Evolutionary conservation across 495 filamentous ascomycete species (phyloP).

Genomic region (Aspergillus homomorphus): DNA sequence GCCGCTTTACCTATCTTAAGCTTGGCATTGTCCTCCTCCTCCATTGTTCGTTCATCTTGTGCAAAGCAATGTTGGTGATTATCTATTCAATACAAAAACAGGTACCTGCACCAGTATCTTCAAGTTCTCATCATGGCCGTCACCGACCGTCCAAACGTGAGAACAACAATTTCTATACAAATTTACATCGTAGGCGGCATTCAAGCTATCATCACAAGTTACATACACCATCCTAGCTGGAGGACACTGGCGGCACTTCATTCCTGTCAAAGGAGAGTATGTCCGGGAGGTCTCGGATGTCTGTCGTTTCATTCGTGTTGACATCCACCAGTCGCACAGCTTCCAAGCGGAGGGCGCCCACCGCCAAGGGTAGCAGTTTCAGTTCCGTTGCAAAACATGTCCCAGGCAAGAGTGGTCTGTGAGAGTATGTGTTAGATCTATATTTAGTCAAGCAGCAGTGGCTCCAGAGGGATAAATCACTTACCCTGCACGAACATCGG

Average conservation of each 20-base stretch:
- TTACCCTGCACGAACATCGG: constrained; percentile 79
- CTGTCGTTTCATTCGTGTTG: constrained; percentile 73
- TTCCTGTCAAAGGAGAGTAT: constrained; percentile 55
- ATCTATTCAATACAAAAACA: neutral
- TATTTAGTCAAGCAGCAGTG: neutral
- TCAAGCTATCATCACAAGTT: neutral
- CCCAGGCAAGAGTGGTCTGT: constrained; percentile 64
- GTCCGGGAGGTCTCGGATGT: constrained; percentile 76
- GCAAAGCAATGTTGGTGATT: neutral
- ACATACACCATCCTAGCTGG: neutral
- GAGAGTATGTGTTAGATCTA: constrained; percentile 11
- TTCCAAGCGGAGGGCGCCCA: constrained; percentile 74
- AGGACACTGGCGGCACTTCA: constrained; percentile 2
- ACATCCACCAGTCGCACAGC: constrained; percentile 80
- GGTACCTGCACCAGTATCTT: neutral
- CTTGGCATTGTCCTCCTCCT: too few relatives aligned
- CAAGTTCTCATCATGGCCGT: neutral
- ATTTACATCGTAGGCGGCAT: constrained; percentile 8
- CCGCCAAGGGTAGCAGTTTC: constrained; percentile 70
- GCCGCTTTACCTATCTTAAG: neutral
- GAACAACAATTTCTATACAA: constrained; percentile 1
- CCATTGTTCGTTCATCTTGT: too few relatives aligned
- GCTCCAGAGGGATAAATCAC: too few relatives aligned
- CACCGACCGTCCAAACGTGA: neutral
- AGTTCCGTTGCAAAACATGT: constrained; percentile 80